A percentile compares a stretch with the other conserved stretches of the same genome.
phyloP scores from a whole-genome alignment of 306 rosid genomes.

The Quercus agrifolia region DNA sequence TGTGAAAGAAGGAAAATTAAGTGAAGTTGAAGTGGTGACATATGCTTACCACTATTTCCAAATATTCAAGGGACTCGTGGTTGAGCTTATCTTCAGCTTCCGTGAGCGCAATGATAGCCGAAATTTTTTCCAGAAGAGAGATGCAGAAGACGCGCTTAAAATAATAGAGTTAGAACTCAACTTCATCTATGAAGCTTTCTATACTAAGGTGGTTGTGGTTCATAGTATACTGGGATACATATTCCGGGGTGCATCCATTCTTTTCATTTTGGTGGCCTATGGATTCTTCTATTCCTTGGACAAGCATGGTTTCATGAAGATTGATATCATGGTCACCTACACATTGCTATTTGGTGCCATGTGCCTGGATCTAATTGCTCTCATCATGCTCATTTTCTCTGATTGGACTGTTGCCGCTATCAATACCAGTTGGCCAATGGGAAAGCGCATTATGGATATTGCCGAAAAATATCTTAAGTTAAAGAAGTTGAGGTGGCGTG shows the following conservation, averaged over 20 bases:
- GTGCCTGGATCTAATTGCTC: slow-evolving; percentile 6
- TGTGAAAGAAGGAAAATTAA: accelerated
- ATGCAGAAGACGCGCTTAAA: not conserved
- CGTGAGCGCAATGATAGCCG: slow-evolving; percentile 25
- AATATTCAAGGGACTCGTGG: slow-evolving; percentile 28
- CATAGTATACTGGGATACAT: not conserved
- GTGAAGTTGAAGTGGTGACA: not conserved
- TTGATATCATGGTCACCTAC: slow-evolving; percentile 33
- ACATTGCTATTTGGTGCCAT: slow-evolving; percentile 35
- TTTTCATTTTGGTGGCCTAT: slow-evolving; percentile 1
- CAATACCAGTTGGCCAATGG: accelerated
- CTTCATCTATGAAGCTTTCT: slow-evolving; percentile 34
- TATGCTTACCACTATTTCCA: slow-evolving; percentile 16
- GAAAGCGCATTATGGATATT: accelerated
- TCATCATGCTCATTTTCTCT: slow-evolving; percentile 17
- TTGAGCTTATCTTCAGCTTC: slow-evolving; percentile 18
- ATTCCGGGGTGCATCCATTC: not conserved
- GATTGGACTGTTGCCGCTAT: slow-evolving; percentile 18
- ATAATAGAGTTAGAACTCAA: slow-evolving; percentile 27
- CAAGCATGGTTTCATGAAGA: not conserved
- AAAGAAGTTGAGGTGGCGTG: not conserved
- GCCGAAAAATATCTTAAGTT: not conserved
- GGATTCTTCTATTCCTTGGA: not conserved
- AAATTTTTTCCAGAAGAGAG: not conserved
- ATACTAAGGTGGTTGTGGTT: slow-evolving; percentile 30